phyloP scores from a whole-genome alignment of 2,329 filamentous ascomycete genomes.

The Lojkania enalia region DNA sequence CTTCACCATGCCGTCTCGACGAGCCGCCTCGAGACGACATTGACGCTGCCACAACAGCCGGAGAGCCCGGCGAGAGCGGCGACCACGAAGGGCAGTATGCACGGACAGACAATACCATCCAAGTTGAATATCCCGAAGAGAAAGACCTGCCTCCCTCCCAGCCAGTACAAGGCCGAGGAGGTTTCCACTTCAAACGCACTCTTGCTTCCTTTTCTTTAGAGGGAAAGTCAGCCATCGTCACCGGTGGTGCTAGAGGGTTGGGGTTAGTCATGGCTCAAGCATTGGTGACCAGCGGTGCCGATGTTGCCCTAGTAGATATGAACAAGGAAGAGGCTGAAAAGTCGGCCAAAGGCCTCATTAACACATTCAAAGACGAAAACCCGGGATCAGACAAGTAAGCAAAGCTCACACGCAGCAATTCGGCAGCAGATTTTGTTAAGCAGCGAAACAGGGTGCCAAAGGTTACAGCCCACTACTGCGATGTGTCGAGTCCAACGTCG shows the following conservation, averaged over 20 bases:
- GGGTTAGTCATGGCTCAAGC: slow-evolving; percentile 93
- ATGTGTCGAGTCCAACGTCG: slow-evolving; percentile 79
- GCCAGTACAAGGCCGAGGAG: slow-evolving; percentile 75
- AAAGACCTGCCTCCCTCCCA: slow-evolving; percentile 70
- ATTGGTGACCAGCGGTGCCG: slow-evolving; percentile 82
- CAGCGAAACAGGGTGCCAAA: slow-evolving; percentile 64
- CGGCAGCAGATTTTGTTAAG: neutral
- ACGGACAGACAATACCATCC: slow-evolving; percentile 77
- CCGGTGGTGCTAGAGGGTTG: slow-evolving; percentile 85
- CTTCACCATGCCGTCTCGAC: slow-evolving; percentile 32
- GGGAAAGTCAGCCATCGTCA: slow-evolving; percentile 80
- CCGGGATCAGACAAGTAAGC: slow-evolving; percentile 69
- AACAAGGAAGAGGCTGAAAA: slow-evolving; percentile 86
- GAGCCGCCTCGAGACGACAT: slow-evolving; percentile 27
- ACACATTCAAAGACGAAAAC: slow-evolving; percentile 78
- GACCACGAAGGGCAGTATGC: slow-evolving; percentile 70
- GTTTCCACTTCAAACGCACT: slow-evolving; percentile 81
- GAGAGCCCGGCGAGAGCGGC: slow-evolving; percentile 46
- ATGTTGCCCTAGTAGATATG: slow-evolving; percentile 90
- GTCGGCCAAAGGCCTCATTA: slow-evolving; percentile 73
- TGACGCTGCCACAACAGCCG: slow-evolving; percentile 42
- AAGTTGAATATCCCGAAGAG: slow-evolving; percentile 77
- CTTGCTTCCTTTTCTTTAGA: slow-evolving; percentile 85
- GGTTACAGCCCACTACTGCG: slow-evolving; percentile 87
- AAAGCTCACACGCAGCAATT: neutral